These are phyloP conservation scores for Solanum hybrid DNA, from an alignment of 305 asterid genomes.

Conservation along the genomic window DNA sequence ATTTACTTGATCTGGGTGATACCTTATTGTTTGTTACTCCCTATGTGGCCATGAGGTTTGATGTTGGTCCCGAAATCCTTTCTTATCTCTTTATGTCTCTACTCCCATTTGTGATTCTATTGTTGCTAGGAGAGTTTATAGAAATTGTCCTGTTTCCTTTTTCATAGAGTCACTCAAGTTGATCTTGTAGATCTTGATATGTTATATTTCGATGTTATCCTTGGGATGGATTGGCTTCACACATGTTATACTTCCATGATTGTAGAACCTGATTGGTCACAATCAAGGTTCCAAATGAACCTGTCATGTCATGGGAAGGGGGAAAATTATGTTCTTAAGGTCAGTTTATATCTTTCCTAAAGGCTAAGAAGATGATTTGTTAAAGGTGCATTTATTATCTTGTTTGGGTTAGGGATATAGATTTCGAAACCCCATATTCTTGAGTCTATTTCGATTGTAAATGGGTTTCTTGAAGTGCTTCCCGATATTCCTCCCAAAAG, in stretches of 20 bases:
- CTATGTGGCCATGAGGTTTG: not conserved
- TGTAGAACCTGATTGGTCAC: not conserved
- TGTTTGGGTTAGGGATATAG: not conserved
- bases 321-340: not conserved
- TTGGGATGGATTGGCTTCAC: not conserved
- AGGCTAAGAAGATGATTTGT: not conserved
- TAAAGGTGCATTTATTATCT: not conserved
- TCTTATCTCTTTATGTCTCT: not conserved
- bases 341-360: not conserved
- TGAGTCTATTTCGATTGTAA: not conserved
- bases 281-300: not conserved
- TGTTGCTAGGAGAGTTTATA: not conserved
- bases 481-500: not conserved
- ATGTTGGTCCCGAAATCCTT: not conserved
- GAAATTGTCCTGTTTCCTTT: not conserved
- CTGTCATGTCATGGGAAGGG: not conserved
- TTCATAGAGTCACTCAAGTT: not conserved
- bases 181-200: not conserved
- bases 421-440: not conserved
- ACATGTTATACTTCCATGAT: not conserved
- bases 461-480: not conserved
- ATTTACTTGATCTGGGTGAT: not conserved
- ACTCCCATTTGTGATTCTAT: not conserved
- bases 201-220: not conserved
- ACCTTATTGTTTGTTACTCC: not conserved